These are phyloP conservation scores for Penicillium sp. DNA, from an alignment of 2,329 filamentous ascomycete species.

Conservation along the genomic window DNA sequence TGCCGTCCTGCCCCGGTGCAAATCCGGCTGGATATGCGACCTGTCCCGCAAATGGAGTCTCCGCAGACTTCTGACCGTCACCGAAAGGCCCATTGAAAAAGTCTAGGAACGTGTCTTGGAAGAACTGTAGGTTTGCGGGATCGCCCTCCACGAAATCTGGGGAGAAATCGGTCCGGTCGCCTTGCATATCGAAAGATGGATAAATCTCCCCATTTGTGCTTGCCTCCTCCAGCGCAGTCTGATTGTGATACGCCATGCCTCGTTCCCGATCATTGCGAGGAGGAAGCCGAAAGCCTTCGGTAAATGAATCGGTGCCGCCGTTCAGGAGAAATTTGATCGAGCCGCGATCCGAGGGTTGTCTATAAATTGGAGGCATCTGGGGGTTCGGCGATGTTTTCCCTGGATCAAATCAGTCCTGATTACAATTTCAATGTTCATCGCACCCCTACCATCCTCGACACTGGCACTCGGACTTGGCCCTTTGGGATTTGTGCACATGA, in stretches of 20 bases:
- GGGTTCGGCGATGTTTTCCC: conserved; percentile 27
- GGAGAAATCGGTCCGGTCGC: conserved; percentile 24
- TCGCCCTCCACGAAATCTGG: conserved; percentile 36
- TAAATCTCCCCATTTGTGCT: conserved; percentile 26
- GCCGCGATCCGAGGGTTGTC: conserved; percentile 49
- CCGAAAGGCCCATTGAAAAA: conserved; percentile 48
- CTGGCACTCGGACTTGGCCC: conserved; percentile 9
- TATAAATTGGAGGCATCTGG: conserved; percentile 36
- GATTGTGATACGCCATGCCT: conserved; percentile 46
- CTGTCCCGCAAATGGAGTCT: conserved; percentile 30
- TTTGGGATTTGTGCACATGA: conserved; percentile 46
- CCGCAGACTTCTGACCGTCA: conserved; percentile 33
- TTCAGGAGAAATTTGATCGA: conserved; percentile 57
- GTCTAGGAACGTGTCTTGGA: conserved; percentile 45
- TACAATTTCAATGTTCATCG: neutral
- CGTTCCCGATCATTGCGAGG: conserved; percentile 47
- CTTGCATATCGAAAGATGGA: conserved; percentile 26
- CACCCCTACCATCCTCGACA: conserved; percentile 29
- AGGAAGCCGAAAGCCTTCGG: conserved; percentile 52
- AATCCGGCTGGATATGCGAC: conserved; percentile 28
- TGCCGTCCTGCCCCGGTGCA: conserved; percentile 29
- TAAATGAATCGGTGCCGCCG: conserved; percentile 54
- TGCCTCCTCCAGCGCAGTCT: conserved; percentile 35
- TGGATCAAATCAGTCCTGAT: neutral
- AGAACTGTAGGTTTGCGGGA: conserved; percentile 37